Base-by-base conservation (phyloP, 73 alveolate genomes). In the Paramecium biaurelia region DNA sequence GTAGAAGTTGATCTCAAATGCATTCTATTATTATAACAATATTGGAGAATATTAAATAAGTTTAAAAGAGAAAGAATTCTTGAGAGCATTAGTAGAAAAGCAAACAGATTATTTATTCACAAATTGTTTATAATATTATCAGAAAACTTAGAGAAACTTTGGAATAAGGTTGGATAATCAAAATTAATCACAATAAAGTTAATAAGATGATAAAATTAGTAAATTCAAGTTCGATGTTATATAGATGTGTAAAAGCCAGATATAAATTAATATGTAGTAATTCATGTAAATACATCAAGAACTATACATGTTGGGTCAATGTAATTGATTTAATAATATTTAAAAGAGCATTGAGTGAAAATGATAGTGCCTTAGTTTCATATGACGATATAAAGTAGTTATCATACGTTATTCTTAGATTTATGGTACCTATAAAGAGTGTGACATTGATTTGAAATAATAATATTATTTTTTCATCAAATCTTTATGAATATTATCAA, bases 371-470 rank as follows among this genome's bases (percentile, higher is more conserved):
- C 23, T 24, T 63, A 63, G 84, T 63, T 30, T 63, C 49, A 12
- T 63, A 63, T 63, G 84, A 63, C 12, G 84, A 63, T 30, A 32
- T 63, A 26, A 63, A 63, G 84, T 63, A 53, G 68, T 53, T 53
- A n/a, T n/a, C 20, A 53, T 53, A 63, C 20, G 20, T 63, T 63
- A 63, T 63, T 23, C 11, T 12, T 63, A 63, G 84, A 63, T 10
- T 63, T 7, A 63, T 63, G 84, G 84, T 63, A 41, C 84, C 84
- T 26, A 30, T 63, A 4, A 63, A 63, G 47, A 63, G 84, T 26
- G 84, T 63, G 84, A 63, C 84, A 30, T 63, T 63, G 84, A 63
- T 63, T 63, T 63, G 84, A 63, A 53, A 63, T 63, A 63, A 63
- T 63, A 63, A 63, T 63, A 63, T 63, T 63, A 63, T 63, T 63